A percentile compares a stretch with the other conserved stretches of the same genome.
Evolutionary conservation across 225 moss, liverwort and hornwort species (phyloP).

Genomic region (Marchantia polymorpha): DNA sequence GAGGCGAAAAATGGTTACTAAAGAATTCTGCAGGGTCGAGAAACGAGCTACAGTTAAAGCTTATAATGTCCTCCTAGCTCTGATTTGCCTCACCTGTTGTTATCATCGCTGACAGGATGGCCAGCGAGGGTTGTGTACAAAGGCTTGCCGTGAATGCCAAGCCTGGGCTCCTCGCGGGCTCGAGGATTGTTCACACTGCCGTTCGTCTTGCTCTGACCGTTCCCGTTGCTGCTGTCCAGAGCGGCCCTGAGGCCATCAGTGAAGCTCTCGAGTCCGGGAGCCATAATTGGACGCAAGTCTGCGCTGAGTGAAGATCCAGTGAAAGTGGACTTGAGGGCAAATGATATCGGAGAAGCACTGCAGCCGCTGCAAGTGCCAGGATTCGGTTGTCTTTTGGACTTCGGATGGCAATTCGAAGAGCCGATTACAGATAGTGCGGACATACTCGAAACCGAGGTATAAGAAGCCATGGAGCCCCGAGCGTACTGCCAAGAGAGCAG

Average conservation of each 20-base stretch:
- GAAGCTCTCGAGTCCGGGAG: not conserved
- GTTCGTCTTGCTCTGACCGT: slow-evolving; percentile 11
- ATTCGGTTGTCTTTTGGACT: not conserved
- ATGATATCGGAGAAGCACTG: not conserved
- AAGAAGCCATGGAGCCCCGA: not conserved
- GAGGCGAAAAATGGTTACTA: not conserved
- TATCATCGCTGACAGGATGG: slow-evolving; percentile 59
- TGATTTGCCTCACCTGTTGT: slow-evolving; percentile 57
- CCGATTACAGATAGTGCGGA: not conserved
- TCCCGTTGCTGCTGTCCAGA: slow-evolving; percentile 2
- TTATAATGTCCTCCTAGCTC: not conserved
- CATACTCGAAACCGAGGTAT: not conserved
- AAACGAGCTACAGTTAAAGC: not conserved
- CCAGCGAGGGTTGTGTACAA: slow-evolving; percentile 72
- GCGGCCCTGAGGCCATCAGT: slow-evolving; percentile 13
- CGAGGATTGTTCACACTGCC: not conserved
- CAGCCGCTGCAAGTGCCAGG: not conserved
- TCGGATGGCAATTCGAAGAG: not conserved
- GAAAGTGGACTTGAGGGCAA: slow-evolving; percentile 13
- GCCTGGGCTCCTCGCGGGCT: slow-evolving; percentile 41
- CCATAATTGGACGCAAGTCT: not conserved
- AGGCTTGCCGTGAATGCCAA: slow-evolving; percentile 63
- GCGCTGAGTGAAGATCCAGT: slow-evolving; percentile 7
- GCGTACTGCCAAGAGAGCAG: too few relatives aligned
- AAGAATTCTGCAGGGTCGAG: not conserved